These are phyloP conservation scores for Balakata baccata DNA, from an alignment of 345 rosid genomes.

Conservation along the genomic window DNA sequence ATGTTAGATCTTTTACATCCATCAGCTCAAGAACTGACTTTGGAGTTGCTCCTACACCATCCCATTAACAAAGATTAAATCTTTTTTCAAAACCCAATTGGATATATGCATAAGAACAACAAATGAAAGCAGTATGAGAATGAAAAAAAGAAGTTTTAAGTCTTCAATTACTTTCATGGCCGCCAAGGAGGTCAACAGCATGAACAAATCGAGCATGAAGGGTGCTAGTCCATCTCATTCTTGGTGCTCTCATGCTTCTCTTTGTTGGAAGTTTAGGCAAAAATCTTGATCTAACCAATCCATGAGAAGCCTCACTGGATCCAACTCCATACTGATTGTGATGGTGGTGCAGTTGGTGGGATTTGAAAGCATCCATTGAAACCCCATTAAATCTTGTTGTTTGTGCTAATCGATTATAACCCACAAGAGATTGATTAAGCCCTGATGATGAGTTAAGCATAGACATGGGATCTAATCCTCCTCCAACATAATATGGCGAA, in stretches of 20 bases:
- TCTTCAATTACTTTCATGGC: slow-evolving; percentile 71
- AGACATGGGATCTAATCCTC: slow-evolving; percentile 54
- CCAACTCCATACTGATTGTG: slow-evolving; percentile 42
- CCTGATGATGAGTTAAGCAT: slow-evolving; percentile 34
- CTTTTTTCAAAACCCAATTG: slow-evolving; percentile 1
- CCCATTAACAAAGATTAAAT: neutral
- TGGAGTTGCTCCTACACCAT: slow-evolving; percentile 74
- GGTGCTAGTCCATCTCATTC: slow-evolving; percentile 91
- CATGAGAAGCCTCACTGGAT: slow-evolving; percentile 33
- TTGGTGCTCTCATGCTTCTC: slow-evolving; percentile 83
- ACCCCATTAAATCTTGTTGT: slow-evolving; percentile 47
- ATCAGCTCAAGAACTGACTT: slow-evolving; percentile 87
- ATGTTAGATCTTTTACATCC: slow-evolving; percentile 88
- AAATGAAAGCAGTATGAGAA: neutral
- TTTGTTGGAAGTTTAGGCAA: slow-evolving; percentile 61
- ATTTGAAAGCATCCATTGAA: slow-evolving; percentile 36
- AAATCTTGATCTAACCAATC: slow-evolving; percentile 65
- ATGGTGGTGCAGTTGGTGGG: slow-evolving; percentile 40
- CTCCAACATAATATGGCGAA: slow-evolving; percentile 39
- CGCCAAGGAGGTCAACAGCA: slow-evolving; percentile 89
- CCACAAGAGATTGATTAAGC: slow-evolving; percentile 20
- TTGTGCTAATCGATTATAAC: slow-evolving; percentile 27
- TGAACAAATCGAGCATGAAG: slow-evolving; percentile 84
- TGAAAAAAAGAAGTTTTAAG: neutral
- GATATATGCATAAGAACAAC: neutral